Base-by-base conservation (phyloP, 2,329 filamentous ascomycete genomes). In the Neofusicoccum kwambonambiense region DNA sequence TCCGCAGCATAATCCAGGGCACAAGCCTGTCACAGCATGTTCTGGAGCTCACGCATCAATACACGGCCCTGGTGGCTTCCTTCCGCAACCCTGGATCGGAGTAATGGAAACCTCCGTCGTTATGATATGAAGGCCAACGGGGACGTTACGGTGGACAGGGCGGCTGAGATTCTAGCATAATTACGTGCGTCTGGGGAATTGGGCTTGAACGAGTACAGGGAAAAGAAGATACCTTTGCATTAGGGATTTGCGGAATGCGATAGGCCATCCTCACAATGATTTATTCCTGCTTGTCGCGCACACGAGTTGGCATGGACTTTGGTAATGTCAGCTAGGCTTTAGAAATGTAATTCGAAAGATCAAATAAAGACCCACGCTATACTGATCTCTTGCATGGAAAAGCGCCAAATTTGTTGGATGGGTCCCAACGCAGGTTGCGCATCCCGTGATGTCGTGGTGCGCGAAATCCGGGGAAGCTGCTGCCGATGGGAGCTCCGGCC, bases 41-140 rank as follows among this genome's bases (percentile, higher is more conserved):
- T 44, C 84, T 98, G 63, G 94, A 98, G 75, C 81, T 99, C 66
- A 98, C 95, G 31, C 94, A 99, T 77, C 91, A 97, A 75, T 99
- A 99, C 75, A 95, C 94, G 19, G 92, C 92, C 64, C 83, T 99
- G 41, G 99, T 95, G 76, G 93, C 94, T 19, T 93, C 92, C 0
- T 99, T 99, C 81, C 88, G 93, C 72, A 98, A 93, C 84, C 96
- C 89, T 73, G 95, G 95, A 3, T 96, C 90, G 31, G 93, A 97
- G 54, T 65, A 22, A 65, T 47, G 50, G 37, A 7, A 19, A 19
- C 37, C 31, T 47, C 34, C 42, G 56, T 9, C 7, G 34, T 17
- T 3, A 54, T 7, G 34, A 37, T 4, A 15, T 13, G 50, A 27
- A 19, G 34, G 34, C 17, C 9, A 17, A 39, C 19, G 50, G 31